Conservation (phyloP, 164 flowering plant genomes). For the Tinospora cordifolia region DNA sequence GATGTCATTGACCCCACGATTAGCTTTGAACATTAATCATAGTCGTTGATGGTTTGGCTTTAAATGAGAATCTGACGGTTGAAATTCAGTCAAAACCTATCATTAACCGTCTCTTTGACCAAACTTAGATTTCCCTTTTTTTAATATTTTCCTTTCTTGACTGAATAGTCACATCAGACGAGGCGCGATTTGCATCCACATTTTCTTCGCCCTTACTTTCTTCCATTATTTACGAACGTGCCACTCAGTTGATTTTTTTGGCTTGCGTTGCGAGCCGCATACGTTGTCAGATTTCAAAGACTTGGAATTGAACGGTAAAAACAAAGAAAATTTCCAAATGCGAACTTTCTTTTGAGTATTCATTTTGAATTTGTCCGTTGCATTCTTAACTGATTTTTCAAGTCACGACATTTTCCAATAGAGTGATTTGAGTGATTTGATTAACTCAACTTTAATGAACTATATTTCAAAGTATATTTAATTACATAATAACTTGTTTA, state of each 20-base stretch:
- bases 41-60: background rate
- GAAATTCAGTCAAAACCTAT: slow-evolving; percentile 20
- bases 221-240: background rate
- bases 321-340: background rate
- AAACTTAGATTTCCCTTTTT: slow-evolving; percentile 8
- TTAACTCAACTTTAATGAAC: too few relatives aligned
- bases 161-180: slow-evolving; percentile 53
- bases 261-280: background rate
- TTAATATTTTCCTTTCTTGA: slow-evolving; percentile 37
- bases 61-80: slow-evolving; percentile 23
- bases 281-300: background rate
- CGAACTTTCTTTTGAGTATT: too few relatives aligned
- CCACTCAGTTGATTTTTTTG: background rate
- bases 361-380: too few relatives aligned
- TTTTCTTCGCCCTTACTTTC: background rate
- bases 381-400: too few relatives aligned
- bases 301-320: background rate
- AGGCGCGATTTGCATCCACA: slow-evolving; percentile 34
- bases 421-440: too few relatives aligned
- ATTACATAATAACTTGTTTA: too few relatives aligned
- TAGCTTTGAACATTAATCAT: background rate
- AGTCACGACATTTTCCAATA: too few relatives aligned
- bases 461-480: too few relatives aligned
- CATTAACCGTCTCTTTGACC: slow-evolving; percentile 39
- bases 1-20: background rate